Base-by-base conservation (phyloP, 352 stramenopile species). In the Phytopythium helicoides region DNA sequence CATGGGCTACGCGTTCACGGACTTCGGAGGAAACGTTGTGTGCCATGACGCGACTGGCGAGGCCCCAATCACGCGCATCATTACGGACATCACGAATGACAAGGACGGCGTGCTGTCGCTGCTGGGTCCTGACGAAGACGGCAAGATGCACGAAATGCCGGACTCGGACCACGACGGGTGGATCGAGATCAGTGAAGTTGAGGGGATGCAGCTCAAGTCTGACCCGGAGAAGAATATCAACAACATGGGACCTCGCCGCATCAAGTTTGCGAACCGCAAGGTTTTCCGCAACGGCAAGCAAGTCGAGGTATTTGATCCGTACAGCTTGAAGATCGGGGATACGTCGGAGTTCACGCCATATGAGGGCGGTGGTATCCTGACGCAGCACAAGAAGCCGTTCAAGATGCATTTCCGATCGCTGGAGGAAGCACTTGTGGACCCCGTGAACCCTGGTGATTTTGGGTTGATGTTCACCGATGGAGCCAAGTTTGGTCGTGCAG, bases 61-160 rank as follows among this genome's bases (percentile, higher is more conserved):
- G 56, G 77, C 81, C 14, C 84, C 84, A 10, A 91, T 94, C 58
- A 94, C 84, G 45, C 77, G 84, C 33, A 94, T 94, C 62, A 91
- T 94, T 56, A 92, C 84, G 53, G 81, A 92, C 50, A 87, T 94
- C 47, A 90, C 81, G 55, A 92, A 85, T 60, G 84, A 92, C 52
- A 73, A 70, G 55, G 81, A 94, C 57, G 84, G 84, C 14, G 55
- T 91, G 42, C 47, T 94, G 37, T 81, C 73, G 36, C 76, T 94
- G 31, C 66, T 94, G 23, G 84, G 84, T 0, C 81, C 84, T 0
- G 81, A 94, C 51, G 84, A 94, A 47, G 81, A 94, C 57, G 84
- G 84, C 51, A 92, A 91, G 64, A 94, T 94, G 81, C 84, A 94
- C 60, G 84, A 94, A 34, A 84, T 94, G 75, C 84, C 81, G 0